Conservation (phyloP, 345 rosid species). For the Boechera retrofracta region DNA sequence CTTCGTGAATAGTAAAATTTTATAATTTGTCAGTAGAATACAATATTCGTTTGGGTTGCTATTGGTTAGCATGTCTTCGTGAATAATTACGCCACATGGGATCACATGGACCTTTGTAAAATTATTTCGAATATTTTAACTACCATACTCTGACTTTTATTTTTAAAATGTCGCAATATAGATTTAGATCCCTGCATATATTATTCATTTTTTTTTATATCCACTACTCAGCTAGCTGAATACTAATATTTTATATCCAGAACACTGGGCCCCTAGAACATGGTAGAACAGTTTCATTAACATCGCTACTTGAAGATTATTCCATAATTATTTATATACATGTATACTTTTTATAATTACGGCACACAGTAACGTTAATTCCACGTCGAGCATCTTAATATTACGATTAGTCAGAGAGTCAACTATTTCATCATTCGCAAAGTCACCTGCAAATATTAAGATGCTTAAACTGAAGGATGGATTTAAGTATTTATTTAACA, state of each 20-base stretch:
- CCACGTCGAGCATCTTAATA: conserved; percentile 18
- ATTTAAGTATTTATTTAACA: background rate
- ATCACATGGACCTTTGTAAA: conserved; percentile 27
- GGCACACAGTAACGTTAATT: conserved; percentile 15
- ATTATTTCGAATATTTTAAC: conserved; percentile 24
- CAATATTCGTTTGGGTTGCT: background rate
- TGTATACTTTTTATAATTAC: background rate
- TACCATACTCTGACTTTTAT: conserved; percentile 21
- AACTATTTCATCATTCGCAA: conserved; percentile 9
- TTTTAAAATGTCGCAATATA: background rate
- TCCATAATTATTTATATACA: background rate
- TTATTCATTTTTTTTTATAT: background rate
- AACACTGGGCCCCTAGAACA: too few species aligned
- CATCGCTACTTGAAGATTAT: background rate
- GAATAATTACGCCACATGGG: conserved; percentile 31
- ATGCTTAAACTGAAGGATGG: background rate
- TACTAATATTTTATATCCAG: background rate
- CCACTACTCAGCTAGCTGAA: background rate
- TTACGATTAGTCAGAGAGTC: background rate
- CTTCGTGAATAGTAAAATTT: too few species aligned
- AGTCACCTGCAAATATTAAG: background rate
- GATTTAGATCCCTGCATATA: background rate
- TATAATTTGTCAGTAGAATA: too few species aligned
- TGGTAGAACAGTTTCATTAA: background rate
- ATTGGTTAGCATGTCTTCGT: conserved; percentile 35